A percentile compares a stretch with the other conserved stretches of the same genome.
phyloP scores from a whole-genome alignment of 129 eudicot genomes.

The Flaveria trinervia region DNA sequence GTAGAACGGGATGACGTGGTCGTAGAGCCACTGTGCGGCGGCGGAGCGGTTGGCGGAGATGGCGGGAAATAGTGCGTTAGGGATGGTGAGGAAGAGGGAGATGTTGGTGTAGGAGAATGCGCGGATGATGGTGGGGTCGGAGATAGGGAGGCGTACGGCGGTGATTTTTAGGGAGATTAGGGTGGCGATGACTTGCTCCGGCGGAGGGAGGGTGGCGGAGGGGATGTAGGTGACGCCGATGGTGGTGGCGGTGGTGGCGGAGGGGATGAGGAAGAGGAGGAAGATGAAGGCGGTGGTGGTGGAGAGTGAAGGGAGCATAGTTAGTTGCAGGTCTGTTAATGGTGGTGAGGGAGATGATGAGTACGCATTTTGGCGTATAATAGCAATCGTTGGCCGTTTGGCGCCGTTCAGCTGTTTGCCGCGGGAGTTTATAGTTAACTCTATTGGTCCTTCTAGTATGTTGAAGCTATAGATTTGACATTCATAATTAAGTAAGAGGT shows the following conservation, averaged over 20 bases:
- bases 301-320: constrained; percentile 42
- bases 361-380: constrained; percentile 20
- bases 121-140: constrained; percentile 60
- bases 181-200: constrained; percentile 48
- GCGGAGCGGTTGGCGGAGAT: constrained; percentile 70
- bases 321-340: constrained; percentile 19
- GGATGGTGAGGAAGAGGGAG: constrained; percentile 74
- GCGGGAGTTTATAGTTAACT: constrained; percentile 17
- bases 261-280: constrained; percentile 25
- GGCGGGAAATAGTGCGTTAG: constrained; percentile 58
- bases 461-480: background rate
- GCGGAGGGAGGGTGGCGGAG: constrained; percentile 46
- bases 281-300: constrained; percentile 35
- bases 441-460: background rate
- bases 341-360: constrained; percentile 8
- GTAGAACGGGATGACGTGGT: constrained; percentile 74
- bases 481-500: background rate
- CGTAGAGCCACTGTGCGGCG: constrained; percentile 61
- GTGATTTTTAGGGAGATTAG: constrained; percentile 50
- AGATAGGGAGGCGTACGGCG: constrained; percentile 59
- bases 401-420: constrained; percentile 1
- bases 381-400: constrained; percentile 24
- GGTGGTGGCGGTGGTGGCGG: constrained; percentile 46
- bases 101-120: constrained; percentile 75
- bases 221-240: constrained; percentile 68